phyloP scores from a whole-genome alignment of 352 stramenopile species.

The Pythium grandisporangium region DNA sequence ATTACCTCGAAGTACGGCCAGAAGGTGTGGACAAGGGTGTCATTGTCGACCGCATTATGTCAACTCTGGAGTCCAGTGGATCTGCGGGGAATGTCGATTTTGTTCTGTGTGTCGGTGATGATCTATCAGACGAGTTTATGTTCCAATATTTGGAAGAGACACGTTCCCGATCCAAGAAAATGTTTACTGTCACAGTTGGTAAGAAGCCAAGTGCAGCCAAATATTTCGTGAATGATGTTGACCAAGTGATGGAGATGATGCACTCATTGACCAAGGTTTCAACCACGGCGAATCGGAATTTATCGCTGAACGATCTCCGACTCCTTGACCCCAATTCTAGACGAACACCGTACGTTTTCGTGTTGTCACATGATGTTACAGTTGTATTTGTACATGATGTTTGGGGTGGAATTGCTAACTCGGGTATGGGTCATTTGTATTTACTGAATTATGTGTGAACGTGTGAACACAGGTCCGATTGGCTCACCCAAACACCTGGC shows the following conservation, averaged over 20 bases:
- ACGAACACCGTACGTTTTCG: conserved; percentile 29
- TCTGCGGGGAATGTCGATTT: conserved; percentile 89
- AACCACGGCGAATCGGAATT: conserved; percentile 72
- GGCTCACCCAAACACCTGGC: no score
- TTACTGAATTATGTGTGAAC: no score
- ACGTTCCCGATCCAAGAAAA: conserved; percentile 49
- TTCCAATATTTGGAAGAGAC: conserved; percentile 84
- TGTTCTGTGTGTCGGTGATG: conserved; percentile 95
- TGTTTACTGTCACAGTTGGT: conserved; percentile 96
- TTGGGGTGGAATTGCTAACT: no score
- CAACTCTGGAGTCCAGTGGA: conserved; percentile 73
- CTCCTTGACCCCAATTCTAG: conserved; percentile 46
- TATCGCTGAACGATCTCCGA: conserved; percentile 80
- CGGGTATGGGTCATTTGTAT: no score
- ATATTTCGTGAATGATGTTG: conserved; percentile 97
- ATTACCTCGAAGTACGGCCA: conserved; percentile 93
- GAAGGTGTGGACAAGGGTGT: conserved; percentile 98
- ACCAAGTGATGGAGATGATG: conserved; percentile 94
- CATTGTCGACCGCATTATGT: conserved; percentile 94
- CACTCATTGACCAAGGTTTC: conserved; percentile 81
- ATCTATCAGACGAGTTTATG: conserved; percentile 99
- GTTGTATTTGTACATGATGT: no score
- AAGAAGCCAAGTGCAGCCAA: conserved; percentile 97
- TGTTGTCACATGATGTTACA: no score
- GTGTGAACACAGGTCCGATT: no score